Evolutionary conservation across 1,139 yeast species (phyloP), one percentile per base, ranked within the genome.

Genomic region (Protomyces inouyei): DNA sequence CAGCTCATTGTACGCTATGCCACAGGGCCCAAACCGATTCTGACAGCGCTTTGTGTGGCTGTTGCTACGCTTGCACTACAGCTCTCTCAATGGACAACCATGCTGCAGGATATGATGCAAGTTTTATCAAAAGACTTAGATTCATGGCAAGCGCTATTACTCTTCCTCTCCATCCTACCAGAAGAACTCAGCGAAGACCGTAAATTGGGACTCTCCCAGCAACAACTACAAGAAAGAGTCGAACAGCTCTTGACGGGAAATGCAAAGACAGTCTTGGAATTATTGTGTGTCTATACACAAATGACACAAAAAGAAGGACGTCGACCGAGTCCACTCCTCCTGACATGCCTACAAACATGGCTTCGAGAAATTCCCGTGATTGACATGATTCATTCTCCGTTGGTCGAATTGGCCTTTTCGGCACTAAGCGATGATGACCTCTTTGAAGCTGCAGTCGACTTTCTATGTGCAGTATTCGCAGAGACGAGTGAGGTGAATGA

Each of bases 341-440:
- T 92, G 68, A 87, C 85, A 69, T 88, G 96, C 74, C 79, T 93
- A 68, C 86, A 86, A 71, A 87, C 95, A 38, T 93, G 98, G 98
- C 84, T 93, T 66, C 83, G 82, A 69, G 98, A 93, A 73, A 83
- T 90, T 61, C 88, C 93, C 2, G 80, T 90, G 45, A 86, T 83
- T 64, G 80, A 83, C 61, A 78, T 92, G 40, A 75, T 90, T 60
- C 78, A 83, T 18, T 82, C 88, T 46, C 81, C 85, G 21, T 76
- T 93, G 59, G 83, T 92, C 35, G 78, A 82, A 14, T 76, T 91
- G 65, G 82, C 92, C 35, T 88, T 91, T 73, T 81, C 80, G 63
- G 87, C 95, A 0, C 77, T 93, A 57, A 73, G 81, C 9, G 78
- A 81, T 61, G 87, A 85, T 40, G 84, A 83, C 28, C 60, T 69